phyloP scores from a whole-genome alignment of 2,329 filamentous ascomycete species.

The Fusarium citri region DNA sequence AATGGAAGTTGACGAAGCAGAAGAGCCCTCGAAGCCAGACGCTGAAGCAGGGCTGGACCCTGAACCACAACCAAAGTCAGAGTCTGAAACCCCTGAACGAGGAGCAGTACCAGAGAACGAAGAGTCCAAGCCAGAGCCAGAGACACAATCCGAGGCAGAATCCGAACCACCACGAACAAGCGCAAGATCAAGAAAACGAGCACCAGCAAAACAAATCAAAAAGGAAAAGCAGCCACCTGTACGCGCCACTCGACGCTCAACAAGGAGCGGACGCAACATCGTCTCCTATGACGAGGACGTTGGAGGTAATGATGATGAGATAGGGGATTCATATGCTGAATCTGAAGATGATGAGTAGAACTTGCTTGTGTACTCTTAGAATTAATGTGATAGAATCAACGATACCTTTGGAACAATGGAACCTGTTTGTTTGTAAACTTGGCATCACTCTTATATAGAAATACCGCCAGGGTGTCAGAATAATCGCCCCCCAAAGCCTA shows the following conservation, averaged over 20 bases:
- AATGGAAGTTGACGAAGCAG: constrained; percentile 8
- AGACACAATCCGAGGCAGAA: constrained; percentile 10
- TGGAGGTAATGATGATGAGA: constrained; percentile 26
- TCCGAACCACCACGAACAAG: constrained; percentile 10
- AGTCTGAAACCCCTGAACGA: not conserved
- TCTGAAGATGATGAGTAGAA: constrained; percentile 17
- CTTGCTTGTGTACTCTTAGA: not conserved
- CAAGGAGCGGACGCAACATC: constrained; percentile 26
- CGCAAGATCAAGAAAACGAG: constrained; percentile 7
- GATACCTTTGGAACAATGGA: not conserved
- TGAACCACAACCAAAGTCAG: not conserved
- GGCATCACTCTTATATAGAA: not conserved
- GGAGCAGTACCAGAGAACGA: not conserved
- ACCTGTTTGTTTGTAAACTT: not conserved
- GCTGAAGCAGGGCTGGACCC: not conserved
- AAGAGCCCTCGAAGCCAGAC: not conserved
- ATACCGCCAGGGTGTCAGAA: not conserved
- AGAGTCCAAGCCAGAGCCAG: constrained; percentile 3
- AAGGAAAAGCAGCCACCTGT: not conserved
- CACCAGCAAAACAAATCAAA: constrained; percentile 4
- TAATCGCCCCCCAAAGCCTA: not conserved
- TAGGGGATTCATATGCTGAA: constrained; percentile 18
- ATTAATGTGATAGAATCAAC: constrained; percentile 12
- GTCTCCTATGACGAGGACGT: constrained; percentile 29
- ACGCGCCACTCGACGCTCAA: constrained; percentile 35